Evolutionary conservation across 352 stramenopile species (phyloP), one percentile per base, ranked within the genome.

Genomic region (Globisporangium heterothallicum): DNA sequence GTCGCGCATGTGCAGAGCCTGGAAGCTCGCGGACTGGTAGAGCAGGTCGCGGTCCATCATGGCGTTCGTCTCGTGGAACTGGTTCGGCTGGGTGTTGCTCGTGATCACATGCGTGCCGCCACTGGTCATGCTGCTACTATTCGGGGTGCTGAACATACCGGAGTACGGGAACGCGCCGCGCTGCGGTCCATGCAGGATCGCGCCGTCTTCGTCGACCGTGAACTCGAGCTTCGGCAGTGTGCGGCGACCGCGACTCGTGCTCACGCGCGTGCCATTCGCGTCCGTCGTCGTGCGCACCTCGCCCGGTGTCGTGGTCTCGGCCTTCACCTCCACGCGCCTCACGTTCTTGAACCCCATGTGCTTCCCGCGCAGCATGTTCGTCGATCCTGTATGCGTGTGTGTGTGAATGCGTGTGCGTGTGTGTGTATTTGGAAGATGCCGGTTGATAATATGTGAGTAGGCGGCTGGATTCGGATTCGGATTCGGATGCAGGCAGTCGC

Each of bases 151-250:
- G 29, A 50, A 49, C 29, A 56, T 50, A 16, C 38, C 38, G 13
- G 41, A 16, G 13, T 40, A 26, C 10, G 56, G 48, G 9, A 61
- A 25, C 21, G 78, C 73, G 4, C 75, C 72, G 34, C 81, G 78
- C 38, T 89, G 81, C 3, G 82, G 82, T 0, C 82, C 82, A 36
- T 88, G 79, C 12, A 93, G 62, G 22, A 93, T 71, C 35, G 82
- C 82, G 36, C 82, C 82, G 46, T 91, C 80, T 42, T 93, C 82
- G 48, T 93, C 79, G 14, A 93, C 72, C 22, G 75, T 83, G 58
- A 93, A 93, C 69, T 93, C 82, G 50, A 91, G 74, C 61, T 89
- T 89, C 18, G 82, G 82, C 21, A 91, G 70, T 58, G 74, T 88
- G 7, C 82, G 79, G 0, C 82, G 79, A 21, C 72, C 72, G 45